These are phyloP conservation scores for Syzygium oleosum DNA, from an alignment of 345 rosid species.

Conservation along the genomic window DNA sequence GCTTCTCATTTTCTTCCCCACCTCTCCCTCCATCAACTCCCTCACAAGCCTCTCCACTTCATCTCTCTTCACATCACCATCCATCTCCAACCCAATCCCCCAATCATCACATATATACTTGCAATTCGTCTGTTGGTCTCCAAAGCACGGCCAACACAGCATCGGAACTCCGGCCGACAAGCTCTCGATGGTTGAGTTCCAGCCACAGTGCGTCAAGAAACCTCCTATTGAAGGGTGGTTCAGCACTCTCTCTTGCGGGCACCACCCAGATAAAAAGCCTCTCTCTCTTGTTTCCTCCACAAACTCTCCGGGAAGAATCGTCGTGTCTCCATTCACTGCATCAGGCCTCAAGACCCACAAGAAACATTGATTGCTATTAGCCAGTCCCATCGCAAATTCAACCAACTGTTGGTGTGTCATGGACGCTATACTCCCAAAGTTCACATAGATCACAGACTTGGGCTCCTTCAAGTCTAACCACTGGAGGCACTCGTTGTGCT, in stretches of 20 bases:
- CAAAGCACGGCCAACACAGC: slow-evolving; percentile 16
- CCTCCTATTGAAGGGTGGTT: slow-evolving; percentile 9
- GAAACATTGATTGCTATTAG: slow-evolving; percentile 5
- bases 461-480: not conserved
- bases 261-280: slow-evolving; percentile 8
- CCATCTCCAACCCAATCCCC: slow-evolving; percentile 17
- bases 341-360: slow-evolving; percentile 17
- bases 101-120: slow-evolving; percentile 21
- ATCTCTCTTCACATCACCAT: slow-evolving; percentile 17
- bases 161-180: slow-evolving; percentile 7
- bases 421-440: not conserved
- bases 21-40: slow-evolving; percentile 26
- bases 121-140: slow-evolving; percentile 13
- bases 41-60: slow-evolving; percentile 20
- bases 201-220: slow-evolving; percentile 16
- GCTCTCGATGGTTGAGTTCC: slow-evolving; percentile 21
- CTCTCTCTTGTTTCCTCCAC: not conserved
- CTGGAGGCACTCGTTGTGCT: not conserved
- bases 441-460: not conserved
- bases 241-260: slow-evolving; percentile 10
- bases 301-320: not conserved
- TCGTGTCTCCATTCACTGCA: not conserved
- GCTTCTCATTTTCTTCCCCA: slow-evolving; percentile 13
- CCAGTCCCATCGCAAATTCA: slow-evolving; percentile 15
- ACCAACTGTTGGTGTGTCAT: not conserved